Evolutionary conservation across 2,329 filamentous ascomycete genomes (phyloP), one percentile per base, ranked within the genome.

Genomic region (Fusarium napiforme): DNA sequence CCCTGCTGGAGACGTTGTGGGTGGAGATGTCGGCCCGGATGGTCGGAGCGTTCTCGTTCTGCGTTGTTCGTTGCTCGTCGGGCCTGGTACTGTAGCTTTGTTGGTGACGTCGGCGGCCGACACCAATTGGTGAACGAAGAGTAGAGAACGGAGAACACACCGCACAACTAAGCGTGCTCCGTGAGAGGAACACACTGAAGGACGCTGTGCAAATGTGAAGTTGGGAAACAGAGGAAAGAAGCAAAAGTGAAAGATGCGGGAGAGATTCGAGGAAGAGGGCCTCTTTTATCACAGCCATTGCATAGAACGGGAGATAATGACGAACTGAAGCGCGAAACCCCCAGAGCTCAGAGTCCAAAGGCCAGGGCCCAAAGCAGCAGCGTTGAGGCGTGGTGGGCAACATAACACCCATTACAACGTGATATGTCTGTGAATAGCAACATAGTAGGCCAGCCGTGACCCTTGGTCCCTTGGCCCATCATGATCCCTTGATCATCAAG

Each of bases 1-100:
- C 63, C 61, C 59, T 77, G 69, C 55, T 78, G 76, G 76, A 70
- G 76, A 77, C 71, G 76, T 69, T 76, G 73, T 78, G 74, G 67
- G 73, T 76, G 74, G 75, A 76, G 75, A 73, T 69, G 76, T 78
- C 76, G 76, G 76, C 76, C 76, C 77, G 76, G 76, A 77, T 76
- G 68, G 75, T 78, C 75, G 76, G 76, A 73, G 76, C 65, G 65
- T 72, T 67, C 66, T 75, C 62, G 75, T 73, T 73, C 75, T 74
- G 74, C 55, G 67, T 73, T 66, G 63, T 64, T 47, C 55, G 60
- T 64, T 49, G 64, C 69, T 73, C 67, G 69, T 72, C 62, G 74
- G 59, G 68, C 72, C 68, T 73, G 71, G 40, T 53, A 64, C 40
- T 69, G 71, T 75, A 64, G 75, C 63, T 75, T 55, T 75, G 76